Evolutionary conservation across 2,329 filamentous ascomycete genomes (phyloP).

Genomic region (Grosmannia clavigera): DNA sequence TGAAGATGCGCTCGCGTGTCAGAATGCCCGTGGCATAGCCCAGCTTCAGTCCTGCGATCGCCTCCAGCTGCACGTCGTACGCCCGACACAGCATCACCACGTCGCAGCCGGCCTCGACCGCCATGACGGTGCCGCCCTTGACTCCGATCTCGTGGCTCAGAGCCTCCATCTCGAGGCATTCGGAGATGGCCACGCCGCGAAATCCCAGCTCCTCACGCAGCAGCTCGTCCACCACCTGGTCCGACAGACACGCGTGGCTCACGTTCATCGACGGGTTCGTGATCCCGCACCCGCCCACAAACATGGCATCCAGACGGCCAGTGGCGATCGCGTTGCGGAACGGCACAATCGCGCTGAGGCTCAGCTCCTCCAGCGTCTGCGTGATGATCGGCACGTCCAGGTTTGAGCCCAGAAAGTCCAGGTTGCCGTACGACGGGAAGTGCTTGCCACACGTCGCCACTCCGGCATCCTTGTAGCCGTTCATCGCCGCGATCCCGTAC

Average conservation of each 20-base stretch:
- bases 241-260: constrained; percentile 85
- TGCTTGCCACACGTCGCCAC: constrained; percentile 88
- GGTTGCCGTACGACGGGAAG: constrained; percentile 89
- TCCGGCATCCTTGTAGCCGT: constrained; percentile 84
- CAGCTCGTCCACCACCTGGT: constrained; percentile 85
- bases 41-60: constrained; percentile 77
- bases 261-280: constrained; percentile 85
- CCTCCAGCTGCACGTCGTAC: constrained; percentile 80
- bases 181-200: constrained; percentile 83
- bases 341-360: constrained; percentile 79
- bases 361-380: constrained; percentile 83
- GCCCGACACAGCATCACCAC: constrained; percentile 79
- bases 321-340: constrained; percentile 82
- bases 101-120: constrained; percentile 91
- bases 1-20: constrained; percentile 63
- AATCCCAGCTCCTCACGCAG: constrained; percentile 83
- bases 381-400: constrained; percentile 92
- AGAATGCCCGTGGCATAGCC: constrained; percentile 88
- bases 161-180: constrained; percentile 94
- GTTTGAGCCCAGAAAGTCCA: constrained; percentile 85
- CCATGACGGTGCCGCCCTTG: constrained; percentile 93
- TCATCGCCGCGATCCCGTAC: constrained; percentile 82
- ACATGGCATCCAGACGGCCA: constrained; percentile 78
- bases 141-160: constrained; percentile 95
- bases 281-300: constrained; percentile 89